phyloP scores from a whole-genome alignment of 345 rosid genomes.

The Euphorbia lathyris region DNA sequence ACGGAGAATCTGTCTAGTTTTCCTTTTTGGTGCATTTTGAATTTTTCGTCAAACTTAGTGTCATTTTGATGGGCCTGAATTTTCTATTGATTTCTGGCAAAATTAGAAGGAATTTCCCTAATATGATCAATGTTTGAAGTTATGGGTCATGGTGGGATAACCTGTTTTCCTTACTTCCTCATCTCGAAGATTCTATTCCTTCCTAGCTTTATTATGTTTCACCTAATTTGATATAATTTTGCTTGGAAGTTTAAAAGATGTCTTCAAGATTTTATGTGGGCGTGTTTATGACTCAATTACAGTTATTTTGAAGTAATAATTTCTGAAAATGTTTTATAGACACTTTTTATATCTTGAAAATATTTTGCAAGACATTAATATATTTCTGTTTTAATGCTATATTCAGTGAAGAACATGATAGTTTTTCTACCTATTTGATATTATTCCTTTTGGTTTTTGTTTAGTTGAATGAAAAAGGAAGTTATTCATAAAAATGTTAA shows the following conservation, averaged over 20 bases:
- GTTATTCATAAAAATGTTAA: not conserved
- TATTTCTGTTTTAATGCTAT: not conserved
- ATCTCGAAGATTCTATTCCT: not conserved
- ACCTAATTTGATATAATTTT: not conserved
- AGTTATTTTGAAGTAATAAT: not conserved
- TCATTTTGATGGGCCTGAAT: not conserved
- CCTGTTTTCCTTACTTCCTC: not conserved
- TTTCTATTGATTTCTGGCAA: not conserved
- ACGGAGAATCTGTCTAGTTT: not conserved
- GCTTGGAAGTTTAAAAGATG: not conserved
- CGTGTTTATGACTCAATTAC: not conserved
- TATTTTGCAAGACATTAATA: not conserved
- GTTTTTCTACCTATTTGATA: not conserved
- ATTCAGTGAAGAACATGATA: not conserved
- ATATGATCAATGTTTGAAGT: not conserved
- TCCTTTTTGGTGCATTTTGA: not conserved
- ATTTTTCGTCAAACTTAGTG: not conserved
- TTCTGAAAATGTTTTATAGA: not conserved
- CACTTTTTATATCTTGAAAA: not conserved
- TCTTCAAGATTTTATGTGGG: not conserved
- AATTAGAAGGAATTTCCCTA: not conserved
- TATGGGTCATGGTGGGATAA: not conserved
- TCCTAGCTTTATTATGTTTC: not conserved
- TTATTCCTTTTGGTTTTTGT: not conserved
- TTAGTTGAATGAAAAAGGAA: not conserved